Conservation (phyloP, 495 filamentous ascomycete species). For the Hyaloscypha finlandica region DNA sequence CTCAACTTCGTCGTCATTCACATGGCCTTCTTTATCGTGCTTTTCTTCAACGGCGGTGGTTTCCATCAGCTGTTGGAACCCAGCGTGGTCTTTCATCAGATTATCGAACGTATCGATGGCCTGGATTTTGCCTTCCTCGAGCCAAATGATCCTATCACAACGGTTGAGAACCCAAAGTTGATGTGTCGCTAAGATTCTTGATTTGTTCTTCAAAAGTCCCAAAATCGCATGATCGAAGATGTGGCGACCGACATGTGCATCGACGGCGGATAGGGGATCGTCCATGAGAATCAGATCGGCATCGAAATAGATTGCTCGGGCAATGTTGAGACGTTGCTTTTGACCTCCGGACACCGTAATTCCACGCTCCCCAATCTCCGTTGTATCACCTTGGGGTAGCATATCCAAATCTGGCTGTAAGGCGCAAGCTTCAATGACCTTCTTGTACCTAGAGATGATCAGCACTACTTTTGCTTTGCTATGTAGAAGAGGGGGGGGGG, state of each 20-base stretch:
- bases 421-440: slow-evolving; percentile 64
- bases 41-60: slow-evolving; percentile 69
- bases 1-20: slow-evolving; percentile 47
- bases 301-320: slow-evolving; percentile 82
- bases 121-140: slow-evolving; percentile 81
- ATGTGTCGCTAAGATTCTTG: slow-evolving; percentile 89
- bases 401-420: slow-evolving; percentile 73
- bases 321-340: slow-evolving; percentile 82
- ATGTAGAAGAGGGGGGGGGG: neutral
- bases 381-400: slow-evolving; percentile 70
- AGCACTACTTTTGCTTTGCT: neutral
- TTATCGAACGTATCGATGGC: slow-evolving; percentile 87
- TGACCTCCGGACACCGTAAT: slow-evolving; percentile 84
- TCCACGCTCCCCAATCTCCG: slow-evolving; percentile 78
- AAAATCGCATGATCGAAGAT: slow-evolving; percentile 96
- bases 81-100: slow-evolving; percentile 71
- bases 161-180: slow-evolving; percentile 90
- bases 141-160: slow-evolving; percentile 88
- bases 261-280: slow-evolving; percentile 79
- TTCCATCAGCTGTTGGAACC: slow-evolving; percentile 80
- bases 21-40: slow-evolving; percentile 42
- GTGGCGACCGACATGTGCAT: slow-evolving; percentile 87
- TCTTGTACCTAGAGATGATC: slow-evolving; percentile 28
- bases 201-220: slow-evolving; percentile 85
- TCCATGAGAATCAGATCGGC: slow-evolving; percentile 83